Evolutionary conservation across 2,329 filamentous ascomycete genomes (phyloP), one percentile per base, ranked within the genome.

Genomic region (Fusarium subglutinans): DNA sequence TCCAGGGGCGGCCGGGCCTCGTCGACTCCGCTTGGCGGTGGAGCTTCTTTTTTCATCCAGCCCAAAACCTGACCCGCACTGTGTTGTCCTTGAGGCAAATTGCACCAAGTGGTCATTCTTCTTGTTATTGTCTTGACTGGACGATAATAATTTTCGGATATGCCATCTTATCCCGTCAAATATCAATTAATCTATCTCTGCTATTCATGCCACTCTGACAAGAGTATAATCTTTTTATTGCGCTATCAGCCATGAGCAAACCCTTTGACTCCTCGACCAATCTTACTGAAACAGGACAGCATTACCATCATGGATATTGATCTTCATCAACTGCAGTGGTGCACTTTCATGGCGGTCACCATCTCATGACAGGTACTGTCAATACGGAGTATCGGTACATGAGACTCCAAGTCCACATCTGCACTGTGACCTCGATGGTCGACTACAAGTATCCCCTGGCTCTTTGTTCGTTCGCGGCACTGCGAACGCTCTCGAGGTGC

Each of bases 281-380:
- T 74, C 63, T 72, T 69, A 68, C 68, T 74, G 68, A 74, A 75
- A 74, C 71, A 72, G 47, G 47, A 54, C 55, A 74, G 51, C 72
- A 69, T 48, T 67, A 60, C 38, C 37, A 43, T 60, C 58, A 66
- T 72, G 63, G 68, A 74, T 73, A 74, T 72, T 70, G 71, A 74
- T 73, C 72, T 74, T 73, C 72, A 73, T 69, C 47, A 41, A 45
- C 26, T 56, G n/a, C n/a, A 40, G 68, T 66, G 66, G 44, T 55
- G 69, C 51, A 66, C 64, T 63, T 59, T 74, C 72, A 75, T 74
- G 72, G 69, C 57, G 72, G 64, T 63, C 69, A 48, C 72, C 72
- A 75, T 75, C 38, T 73, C 64, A 73, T 75, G 50, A 30, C 54
- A 54, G 30, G 66, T 47, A 70, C 58, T 67, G 58, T 57, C 51